A percentile compares a stretch with the other conserved stretches of the same genome.
Conservation (phyloP, 2,329 filamentous ascomycete species). For the Cladorrhinum sp. region DNA sequence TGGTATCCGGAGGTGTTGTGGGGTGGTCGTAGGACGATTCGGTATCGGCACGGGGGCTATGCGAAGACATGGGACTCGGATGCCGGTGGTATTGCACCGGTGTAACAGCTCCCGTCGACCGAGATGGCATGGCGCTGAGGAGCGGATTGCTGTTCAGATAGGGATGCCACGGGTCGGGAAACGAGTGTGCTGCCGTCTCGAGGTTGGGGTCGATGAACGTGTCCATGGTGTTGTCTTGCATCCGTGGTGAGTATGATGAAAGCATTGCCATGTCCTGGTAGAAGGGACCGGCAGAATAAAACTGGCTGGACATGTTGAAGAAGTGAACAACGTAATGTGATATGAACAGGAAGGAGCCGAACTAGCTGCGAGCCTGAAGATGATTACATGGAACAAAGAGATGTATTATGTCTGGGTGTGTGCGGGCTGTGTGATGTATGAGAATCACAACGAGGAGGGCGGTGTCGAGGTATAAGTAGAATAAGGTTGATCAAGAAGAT, state of each 20-base stretch:
- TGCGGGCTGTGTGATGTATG: background rate
- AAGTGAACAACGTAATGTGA: slow-evolving; percentile 1
- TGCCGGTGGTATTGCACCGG: slow-evolving; percentile 28
- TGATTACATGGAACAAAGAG: background rate
- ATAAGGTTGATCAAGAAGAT: background rate
- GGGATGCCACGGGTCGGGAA: slow-evolving; percentile 18
- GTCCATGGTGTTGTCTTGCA: background rate
- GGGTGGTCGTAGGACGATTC: slow-evolving; percentile 38
- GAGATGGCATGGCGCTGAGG: background rate
- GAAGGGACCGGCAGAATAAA: background rate
- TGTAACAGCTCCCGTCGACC: slow-evolving; percentile 11
- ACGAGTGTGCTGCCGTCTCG: background rate
- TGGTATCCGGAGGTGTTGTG: slow-evolving; percentile 37
- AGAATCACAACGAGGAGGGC: background rate
- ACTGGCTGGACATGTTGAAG: background rate
- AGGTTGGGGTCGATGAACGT: background rate
- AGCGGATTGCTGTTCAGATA: slow-evolving; percentile 20
- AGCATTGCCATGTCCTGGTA: background rate
- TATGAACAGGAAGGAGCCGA: slow-evolving; percentile 3
- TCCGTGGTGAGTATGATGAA: background rate
- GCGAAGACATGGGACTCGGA: slow-evolving; percentile 37
- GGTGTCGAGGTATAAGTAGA: slow-evolving; percentile 1
- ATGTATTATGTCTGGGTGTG: background rate
- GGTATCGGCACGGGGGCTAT: slow-evolving; percentile 40
- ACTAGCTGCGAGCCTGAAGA: slow-evolving; percentile 1